These are phyloP conservation scores for Chenopodium quinoa DNA, from an alignment of 148 eudicot species.

Conservation along the genomic window DNA sequence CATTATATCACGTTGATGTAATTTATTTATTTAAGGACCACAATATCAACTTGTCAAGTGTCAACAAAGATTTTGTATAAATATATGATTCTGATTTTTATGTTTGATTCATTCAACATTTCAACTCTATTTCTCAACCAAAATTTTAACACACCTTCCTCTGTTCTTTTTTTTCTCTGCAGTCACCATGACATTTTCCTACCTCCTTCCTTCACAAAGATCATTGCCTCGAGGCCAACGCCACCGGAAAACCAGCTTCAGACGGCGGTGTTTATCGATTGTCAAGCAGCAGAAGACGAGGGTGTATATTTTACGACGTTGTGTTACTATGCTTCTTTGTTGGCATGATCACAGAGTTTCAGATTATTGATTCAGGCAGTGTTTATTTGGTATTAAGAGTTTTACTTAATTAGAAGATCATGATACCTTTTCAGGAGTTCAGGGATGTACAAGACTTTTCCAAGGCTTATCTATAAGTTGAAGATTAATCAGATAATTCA, in stretches of 20 bases:
- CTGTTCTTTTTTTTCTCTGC: no score
- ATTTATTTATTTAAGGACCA: constrained; percentile 14
- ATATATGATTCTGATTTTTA: constrained; percentile 4
- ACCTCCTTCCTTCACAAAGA: background rate
- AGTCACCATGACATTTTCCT: constrained; percentile 19
- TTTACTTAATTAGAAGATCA: background rate
- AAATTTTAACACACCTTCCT: background rate
- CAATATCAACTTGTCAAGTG: constrained; percentile 9
- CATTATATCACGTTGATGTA: constrained; percentile 26
- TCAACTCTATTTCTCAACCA: background rate
- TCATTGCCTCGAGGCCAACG: constrained; percentile 10
- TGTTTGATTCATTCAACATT: constrained; percentile 3
- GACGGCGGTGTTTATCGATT: constrained; percentile 38
- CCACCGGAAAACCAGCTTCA: constrained; percentile 33
- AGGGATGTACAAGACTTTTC: background rate
- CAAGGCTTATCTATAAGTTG: background rate
- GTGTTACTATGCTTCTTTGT: constrained; percentile 68
- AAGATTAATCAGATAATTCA: background rate
- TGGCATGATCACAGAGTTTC: constrained; percentile 46
- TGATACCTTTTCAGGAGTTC: background rate
- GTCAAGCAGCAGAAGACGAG: constrained; percentile 61
- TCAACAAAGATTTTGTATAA: constrained; percentile 7
- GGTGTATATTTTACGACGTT: constrained; percentile 58
- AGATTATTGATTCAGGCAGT: constrained; percentile 6
- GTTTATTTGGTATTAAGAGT: no score